Evolutionary conservation across 352 stramenopile genomes (phyloP).

Genomic region (Pythium scleroteichum): DNA sequence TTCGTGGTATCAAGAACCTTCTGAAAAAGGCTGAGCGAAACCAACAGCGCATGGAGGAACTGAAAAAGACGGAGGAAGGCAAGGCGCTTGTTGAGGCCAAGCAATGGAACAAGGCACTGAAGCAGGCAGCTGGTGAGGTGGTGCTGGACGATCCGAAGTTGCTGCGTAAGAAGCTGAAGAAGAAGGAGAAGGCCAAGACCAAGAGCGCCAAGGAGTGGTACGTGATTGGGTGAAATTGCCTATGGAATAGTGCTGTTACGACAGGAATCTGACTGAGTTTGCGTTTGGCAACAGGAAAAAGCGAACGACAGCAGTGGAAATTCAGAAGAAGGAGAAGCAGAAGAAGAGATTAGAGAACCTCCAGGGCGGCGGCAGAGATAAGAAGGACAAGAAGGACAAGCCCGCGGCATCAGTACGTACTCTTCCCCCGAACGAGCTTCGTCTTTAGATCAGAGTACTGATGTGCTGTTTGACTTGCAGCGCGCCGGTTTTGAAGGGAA

Average conservation of each 20-base stretch:
- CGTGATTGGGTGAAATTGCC: too few relatives aligned
- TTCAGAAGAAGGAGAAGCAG: constrained; percentile 63
- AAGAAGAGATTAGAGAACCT: constrained; percentile 63
- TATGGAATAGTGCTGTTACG: too few relatives aligned
- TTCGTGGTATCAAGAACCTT: constrained; percentile 76
- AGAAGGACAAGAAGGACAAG: constrained; percentile 43
- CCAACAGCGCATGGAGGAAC: constrained; percentile 68
- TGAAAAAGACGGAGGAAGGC: constrained; percentile 80
- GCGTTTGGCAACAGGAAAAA: constrained; percentile 45
- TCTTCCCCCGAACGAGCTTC: neutral
- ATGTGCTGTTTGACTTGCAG: constrained; percentile 14
- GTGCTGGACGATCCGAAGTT: constrained; percentile 80
- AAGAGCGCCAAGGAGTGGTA: constrained; percentile 81
- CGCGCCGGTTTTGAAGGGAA: constrained; percentile 82
- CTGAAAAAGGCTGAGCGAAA: constrained; percentile 82
- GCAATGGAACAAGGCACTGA: constrained; percentile 72
- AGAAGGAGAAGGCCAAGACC: constrained; percentile 79
- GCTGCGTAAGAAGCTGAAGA: constrained; percentile 79
- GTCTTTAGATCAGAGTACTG: too few relatives aligned
- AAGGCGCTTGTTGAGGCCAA: constrained; percentile 63
- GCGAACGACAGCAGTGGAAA: constrained; percentile 52
- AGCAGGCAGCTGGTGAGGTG: constrained; percentile 65
- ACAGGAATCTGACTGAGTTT: too few relatives aligned
- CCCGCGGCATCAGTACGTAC: constrained; percentile 34
- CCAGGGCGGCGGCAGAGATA: constrained; percentile 12